Percentiles rank a stretch among this genome's conserved stretches.
Evolutionary conservation across 2,329 filamentous ascomycete species (phyloP).

Genomic region (Alternaria consortialis): DNA sequence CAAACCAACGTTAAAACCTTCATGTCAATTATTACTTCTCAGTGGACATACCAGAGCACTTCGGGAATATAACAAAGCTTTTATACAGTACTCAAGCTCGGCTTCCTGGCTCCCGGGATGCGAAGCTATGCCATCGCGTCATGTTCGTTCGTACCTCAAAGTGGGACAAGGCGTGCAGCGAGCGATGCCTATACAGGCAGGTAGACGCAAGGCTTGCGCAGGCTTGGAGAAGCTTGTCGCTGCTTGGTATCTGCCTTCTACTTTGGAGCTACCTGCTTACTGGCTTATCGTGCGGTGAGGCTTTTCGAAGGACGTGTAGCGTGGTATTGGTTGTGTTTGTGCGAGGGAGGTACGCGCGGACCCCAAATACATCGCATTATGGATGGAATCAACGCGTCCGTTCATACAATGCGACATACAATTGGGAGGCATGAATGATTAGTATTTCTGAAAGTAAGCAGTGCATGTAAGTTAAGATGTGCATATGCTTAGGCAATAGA

Average conservation of each 20-base stretch:
- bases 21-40: conserved; percentile 12
- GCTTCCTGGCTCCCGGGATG: not conserved
- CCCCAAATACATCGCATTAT: not conserved
- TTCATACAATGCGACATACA: not conserved
- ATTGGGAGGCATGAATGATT: not conserved
- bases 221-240: conserved; percentile 29
- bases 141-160: conserved; percentile 12
- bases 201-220: conserved; percentile 23
- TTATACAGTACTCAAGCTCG: conserved; percentile 8
- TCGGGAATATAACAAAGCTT: not conserved
- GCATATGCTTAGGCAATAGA: not conserved
- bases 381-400: not conserved
- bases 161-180: conserved; percentile 14
- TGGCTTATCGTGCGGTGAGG: not conserved
- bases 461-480: not conserved
- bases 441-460: not conserved
- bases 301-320: not conserved
- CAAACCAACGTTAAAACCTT: conserved; percentile 15
- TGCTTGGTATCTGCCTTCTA: conserved; percentile 16
- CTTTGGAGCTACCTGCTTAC: not conserved
- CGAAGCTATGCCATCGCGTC: conserved; percentile 8
- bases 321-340: not conserved
- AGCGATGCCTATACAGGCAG: conserved; percentile 23
- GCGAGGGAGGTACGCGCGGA: not conserved
- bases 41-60: not conserved